Conservation (phyloP, 2,329 filamentous ascomycete genomes). For the Fusarium denticulatum region DNA sequence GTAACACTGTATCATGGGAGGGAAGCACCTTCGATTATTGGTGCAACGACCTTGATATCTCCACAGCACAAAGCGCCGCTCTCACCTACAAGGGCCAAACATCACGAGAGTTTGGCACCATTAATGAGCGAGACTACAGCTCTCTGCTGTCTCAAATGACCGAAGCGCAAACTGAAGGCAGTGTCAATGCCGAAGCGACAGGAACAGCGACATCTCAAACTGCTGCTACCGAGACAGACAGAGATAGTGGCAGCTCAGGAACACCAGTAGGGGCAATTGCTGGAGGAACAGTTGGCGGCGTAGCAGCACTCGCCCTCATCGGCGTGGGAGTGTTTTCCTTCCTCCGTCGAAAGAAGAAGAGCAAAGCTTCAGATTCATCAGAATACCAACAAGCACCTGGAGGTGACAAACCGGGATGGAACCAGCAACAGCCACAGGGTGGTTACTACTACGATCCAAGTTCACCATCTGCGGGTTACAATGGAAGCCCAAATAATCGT, state of each 20-base stretch:
- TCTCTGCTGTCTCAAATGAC: constrained; percentile 2
- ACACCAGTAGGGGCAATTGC: constrained; percentile 13
- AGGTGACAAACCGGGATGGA: background rate
- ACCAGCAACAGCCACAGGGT: constrained; percentile 7
- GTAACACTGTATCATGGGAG: constrained; percentile 13
- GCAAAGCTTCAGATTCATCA: background rate
- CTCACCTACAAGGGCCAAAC: constrained; percentile 13
- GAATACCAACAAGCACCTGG: background rate
- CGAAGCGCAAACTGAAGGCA: background rate
- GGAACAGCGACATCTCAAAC: background rate
- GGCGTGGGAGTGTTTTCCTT: background rate
- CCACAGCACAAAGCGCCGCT: constrained; percentile 14
- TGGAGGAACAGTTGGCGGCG: constrained; percentile 15
- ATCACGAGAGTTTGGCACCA: background rate
- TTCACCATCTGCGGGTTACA: background rate
- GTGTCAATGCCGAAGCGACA: background rate
- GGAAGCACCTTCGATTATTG: constrained; percentile 16
- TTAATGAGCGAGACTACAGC: background rate
- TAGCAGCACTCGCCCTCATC: background rate
- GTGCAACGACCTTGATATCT: constrained; percentile 21
- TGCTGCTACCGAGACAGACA: background rate
- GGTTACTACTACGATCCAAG: constrained; percentile 4
- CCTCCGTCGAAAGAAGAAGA: constrained; percentile 9
- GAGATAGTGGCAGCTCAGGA: background rate
- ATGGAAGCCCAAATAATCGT: background rate